Evolutionary conservation across 2,329 filamentous ascomycete genomes (phyloP), one percentile per base, ranked within the genome.

Genomic region (Simplicillium aogashimaense): DNA sequence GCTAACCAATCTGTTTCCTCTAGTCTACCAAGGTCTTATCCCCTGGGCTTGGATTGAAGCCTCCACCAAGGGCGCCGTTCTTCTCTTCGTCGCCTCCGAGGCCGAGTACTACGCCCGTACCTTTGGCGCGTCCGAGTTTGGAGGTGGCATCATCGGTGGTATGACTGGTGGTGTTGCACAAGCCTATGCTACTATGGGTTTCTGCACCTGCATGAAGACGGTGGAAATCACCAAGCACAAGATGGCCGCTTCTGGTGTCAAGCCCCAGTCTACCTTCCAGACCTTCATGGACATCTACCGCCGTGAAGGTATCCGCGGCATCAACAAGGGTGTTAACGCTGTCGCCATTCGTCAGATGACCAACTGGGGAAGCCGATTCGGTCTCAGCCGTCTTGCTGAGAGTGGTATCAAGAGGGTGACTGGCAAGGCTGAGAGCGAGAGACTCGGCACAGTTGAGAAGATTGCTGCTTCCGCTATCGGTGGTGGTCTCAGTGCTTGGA

Each of bases 141-240:
- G 84, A 38, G 79, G 81, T 52, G 92, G 92, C 60, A 97, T 98
- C 68, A 61, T 74, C 28, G 92, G 92, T 57, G 92, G 92, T 65
- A 87, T 98, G 73, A 76, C 81, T 16, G 92, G 92, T 61, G 92
- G 92, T 75, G 81, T 98, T 44, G 92, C 90, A 36, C 92, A 98
- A 71, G 92, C 92, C 45, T 98, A 98, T 64, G 92, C 92, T 50
- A 98, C 92, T 63, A 98, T 98, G 90, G 92, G 92, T 53, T 98
- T 98, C 81, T 98, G 92, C 70, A 98, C 92, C 46, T 98, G 92
- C 78, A 98, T 98, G 92, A 98, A 98, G 81, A 98, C 92, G 48
- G 92, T 97, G 51, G 92, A 98, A 68, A 98, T 98, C 68, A 98
- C 92, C 59, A 94, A 95, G 71, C 84, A 92, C 75, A 97, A 97